Base-by-base conservation (phyloP, 2,329 filamentous ascomycete genomes). In the Aspergillus novofumigatus region DNA sequence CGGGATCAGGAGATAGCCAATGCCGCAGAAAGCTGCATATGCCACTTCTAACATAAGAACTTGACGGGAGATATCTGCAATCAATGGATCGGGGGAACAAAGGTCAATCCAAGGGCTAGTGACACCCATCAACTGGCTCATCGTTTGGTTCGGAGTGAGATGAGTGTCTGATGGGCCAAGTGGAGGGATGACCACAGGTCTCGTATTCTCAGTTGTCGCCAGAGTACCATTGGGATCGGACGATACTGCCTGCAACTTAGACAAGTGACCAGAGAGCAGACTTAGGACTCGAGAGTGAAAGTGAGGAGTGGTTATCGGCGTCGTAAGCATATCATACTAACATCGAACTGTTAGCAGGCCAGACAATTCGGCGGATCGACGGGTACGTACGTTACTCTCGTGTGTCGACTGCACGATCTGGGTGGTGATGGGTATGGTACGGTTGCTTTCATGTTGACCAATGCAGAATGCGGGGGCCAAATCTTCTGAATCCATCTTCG, bases 81-180 rank as follows among this genome's bases (percentile, higher is more conserved):
- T 87, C 60, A 93, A 75, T 6, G 92, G 90, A 72, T 97, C 89
- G 1, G 86, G 77, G 2, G 92, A 96, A 66, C 87, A 88, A 11
- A 97, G 78, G 70, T 97, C 92, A 63, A 96, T 93, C 93, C 93
- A 97, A 5, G 91, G 84, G 72, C 92, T 96, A n/a, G 86, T 86
- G 57, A 89, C 87, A 14, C 86, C 90, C 51, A 95, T 83, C 58
- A 94, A 80, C 53, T 92, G 89, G 61, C 86, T 86, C 59, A 92
- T 85, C 0, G 91, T 92, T 70, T 97, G 92, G 59, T 89, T 83
- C 10, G 91, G 88, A 0, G 87, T 90, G 62, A 99, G 78, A 45
- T 92, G 86, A 2, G 77, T 78, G 63, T 81, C 78, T 14, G 67
- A 65, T 4, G 74, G 73, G 5, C 70, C 68, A 28, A 81, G 64